These are phyloP conservation scores for Brasenia schreberi DNA, from an alignment of 164 flowering plant species.

Conservation along the genomic window DNA sequence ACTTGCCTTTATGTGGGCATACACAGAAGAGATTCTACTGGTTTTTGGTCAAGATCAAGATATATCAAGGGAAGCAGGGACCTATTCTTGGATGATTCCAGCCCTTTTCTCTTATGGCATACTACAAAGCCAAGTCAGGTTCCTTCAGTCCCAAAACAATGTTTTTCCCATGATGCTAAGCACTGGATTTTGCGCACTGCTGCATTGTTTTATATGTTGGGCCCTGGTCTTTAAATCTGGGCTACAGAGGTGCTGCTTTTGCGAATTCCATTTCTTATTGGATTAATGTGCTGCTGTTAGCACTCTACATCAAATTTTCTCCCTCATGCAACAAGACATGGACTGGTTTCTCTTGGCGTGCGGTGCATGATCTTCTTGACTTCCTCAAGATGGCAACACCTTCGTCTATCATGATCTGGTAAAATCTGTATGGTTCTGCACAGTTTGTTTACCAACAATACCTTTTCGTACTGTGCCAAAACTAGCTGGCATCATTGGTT, in stretches of 20 bases:
- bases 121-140: constrained; percentile 21
- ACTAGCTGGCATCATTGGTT: no score
- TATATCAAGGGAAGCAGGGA: constrained; percentile 22
- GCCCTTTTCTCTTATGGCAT: constrained; percentile 19
- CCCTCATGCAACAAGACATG: constrained; percentile 20
- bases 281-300: constrained; percentile 14
- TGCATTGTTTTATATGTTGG: constrained; percentile 25
- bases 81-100: constrained; percentile 26
- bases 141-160: constrained; percentile 23
- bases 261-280: constrained; percentile 22
- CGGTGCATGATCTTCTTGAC: constrained; percentile 7
- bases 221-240: constrained; percentile 19
- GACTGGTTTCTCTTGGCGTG: constrained; percentile 31
- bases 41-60: constrained; percentile 18
- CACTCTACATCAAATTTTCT: constrained; percentile 5
- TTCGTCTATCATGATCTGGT: constrained; percentile 15
- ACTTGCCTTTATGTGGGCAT: constrained; percentile 19
- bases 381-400: constrained; percentile 20
- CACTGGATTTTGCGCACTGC: constrained; percentile 15
- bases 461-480: background rate
- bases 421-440: background rate
- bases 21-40: constrained; percentile 15
- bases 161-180: constrained; percentile 29
- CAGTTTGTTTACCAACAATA: background rate
- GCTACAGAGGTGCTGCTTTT: constrained; percentile 22